Conservation (phyloP, 331 rosid genomes). For the Malus hybrid region DNA sequence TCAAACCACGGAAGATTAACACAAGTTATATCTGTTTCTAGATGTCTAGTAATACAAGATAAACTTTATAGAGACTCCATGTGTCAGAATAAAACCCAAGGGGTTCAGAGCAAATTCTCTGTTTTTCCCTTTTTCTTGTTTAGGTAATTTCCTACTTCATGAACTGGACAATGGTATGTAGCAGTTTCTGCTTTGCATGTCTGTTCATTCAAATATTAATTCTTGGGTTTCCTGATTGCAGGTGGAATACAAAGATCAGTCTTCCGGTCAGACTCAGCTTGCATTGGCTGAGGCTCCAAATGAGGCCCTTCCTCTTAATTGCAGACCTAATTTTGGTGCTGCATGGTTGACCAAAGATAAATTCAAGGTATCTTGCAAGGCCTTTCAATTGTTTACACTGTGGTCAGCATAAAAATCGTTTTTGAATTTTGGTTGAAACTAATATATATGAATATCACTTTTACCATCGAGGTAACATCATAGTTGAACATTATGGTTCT, state of each 20-base stretch:
- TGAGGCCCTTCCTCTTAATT: conserved; percentile 91
- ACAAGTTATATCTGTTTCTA: neutral
- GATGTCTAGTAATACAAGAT: neutral
- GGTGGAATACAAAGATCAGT: conserved; percentile 78
- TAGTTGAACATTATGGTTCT: neutral
- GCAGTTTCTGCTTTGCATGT: neutral
- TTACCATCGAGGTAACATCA: neutral
- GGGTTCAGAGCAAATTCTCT: neutral
- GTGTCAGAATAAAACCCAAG: neutral
- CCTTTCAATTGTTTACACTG: conserved; percentile 1
- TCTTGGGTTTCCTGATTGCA: conserved; percentile 25
- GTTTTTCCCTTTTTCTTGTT: neutral
- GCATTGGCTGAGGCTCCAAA: conserved; percentile 90
- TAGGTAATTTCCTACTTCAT: neutral
- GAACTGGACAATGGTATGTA: neutral
- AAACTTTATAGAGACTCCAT: neutral
- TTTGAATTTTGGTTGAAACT: neutral
- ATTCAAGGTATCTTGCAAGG: conserved; percentile 60
- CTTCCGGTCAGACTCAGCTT: conserved; percentile 56
- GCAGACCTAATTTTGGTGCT: conserved; percentile 91
- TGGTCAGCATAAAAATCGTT: conserved; percentile 5
- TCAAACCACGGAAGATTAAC: neutral
- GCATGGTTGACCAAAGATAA: conserved; percentile 84
- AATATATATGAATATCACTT: neutral
- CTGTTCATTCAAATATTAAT: neutral